Evolutionary conservation across 345 rosid species (phyloP).

Genomic region (Aquilaria sinensis): DNA sequence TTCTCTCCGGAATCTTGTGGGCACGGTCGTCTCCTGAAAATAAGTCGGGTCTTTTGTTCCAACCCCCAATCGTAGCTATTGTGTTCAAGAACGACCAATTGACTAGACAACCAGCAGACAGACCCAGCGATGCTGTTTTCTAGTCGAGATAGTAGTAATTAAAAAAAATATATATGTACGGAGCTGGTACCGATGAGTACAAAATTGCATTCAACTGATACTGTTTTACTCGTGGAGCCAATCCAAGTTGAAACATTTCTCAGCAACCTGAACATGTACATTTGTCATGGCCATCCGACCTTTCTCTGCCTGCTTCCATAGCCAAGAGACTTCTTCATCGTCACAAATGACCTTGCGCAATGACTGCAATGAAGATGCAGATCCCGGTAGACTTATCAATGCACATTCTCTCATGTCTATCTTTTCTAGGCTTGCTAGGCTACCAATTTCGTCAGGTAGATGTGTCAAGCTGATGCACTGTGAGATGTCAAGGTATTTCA

Average conservation of each 20-base stretch:
- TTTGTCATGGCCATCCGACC: constrained; percentile 15
- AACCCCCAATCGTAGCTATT: no score
- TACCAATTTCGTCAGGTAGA: constrained; percentile 63
- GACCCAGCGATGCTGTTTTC: no score
- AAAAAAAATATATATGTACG: no score
- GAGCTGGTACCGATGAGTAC: no score
- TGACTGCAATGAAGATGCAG: constrained; percentile 41
- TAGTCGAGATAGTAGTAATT: no score
- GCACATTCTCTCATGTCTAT: constrained; percentile 92
- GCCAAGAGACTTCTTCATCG: constrained; percentile 58
- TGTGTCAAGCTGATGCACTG: constrained; percentile 52
- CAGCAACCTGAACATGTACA: constrained; percentile 60
- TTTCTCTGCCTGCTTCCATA: constrained; percentile 48
- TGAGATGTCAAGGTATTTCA: constrained; percentile 73
- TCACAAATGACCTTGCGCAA: constrained; percentile 63
- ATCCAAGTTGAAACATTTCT: constrained; percentile 48
- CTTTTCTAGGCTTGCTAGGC: constrained; percentile 53
- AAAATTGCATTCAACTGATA: not conserved
- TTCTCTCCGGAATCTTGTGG: no score
- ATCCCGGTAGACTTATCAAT: constrained; percentile 33
- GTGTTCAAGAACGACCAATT: no score
- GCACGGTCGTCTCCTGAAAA: no score
- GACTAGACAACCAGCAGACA: no score
- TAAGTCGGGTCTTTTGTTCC: no score
- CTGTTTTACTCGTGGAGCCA: constrained; percentile 60